These are phyloP conservation scores for Conoideocrella luteorostrata DNA, from an alignment of 2,329 filamentous ascomycete species.

Conservation along the genomic window DNA sequence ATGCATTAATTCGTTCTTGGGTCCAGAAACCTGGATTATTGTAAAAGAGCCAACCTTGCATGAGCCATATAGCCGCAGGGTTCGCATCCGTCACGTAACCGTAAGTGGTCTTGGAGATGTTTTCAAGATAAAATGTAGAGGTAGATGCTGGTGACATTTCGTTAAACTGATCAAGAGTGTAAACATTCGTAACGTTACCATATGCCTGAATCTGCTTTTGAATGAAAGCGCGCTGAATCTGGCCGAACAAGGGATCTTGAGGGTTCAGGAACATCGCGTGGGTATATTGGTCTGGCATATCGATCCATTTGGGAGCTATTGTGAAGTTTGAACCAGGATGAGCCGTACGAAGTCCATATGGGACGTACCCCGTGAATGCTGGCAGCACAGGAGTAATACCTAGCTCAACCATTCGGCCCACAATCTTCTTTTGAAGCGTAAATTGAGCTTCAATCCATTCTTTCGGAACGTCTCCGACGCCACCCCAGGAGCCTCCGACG, in stretches of 20 bases:
- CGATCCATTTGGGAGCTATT: constrained; percentile 34
- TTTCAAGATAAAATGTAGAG: constrained; percentile 32
- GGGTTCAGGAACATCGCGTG: constrained; percentile 39
- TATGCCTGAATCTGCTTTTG: constrained; percentile 36
- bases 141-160: constrained; percentile 42
- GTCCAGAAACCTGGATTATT: constrained; percentile 37
- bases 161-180: constrained; percentile 46
- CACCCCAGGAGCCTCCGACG: constrained; percentile 43
- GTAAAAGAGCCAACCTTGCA: constrained; percentile 46
- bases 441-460: constrained; percentile 42
- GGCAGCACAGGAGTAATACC: constrained; percentile 46
- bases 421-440: constrained; percentile 39
- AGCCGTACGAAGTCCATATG: constrained; percentile 30
- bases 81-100: constrained; percentile 40
- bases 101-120: constrained; percentile 28
- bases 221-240: constrained; percentile 38
- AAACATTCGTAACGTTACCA: constrained; percentile 40
- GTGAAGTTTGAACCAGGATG: constrained; percentile 36
- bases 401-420: constrained; percentile 41
- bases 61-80: constrained; percentile 41
- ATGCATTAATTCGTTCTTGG: constrained; percentile 37
- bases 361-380: constrained; percentile 43
- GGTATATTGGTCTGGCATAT: constrained; percentile 18
- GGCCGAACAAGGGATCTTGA: constrained; percentile 32
- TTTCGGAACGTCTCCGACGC: constrained; percentile 28